Conservation (phyloP, 164 flowering plant genomes). For the Nelumbo lutea region DNA sequence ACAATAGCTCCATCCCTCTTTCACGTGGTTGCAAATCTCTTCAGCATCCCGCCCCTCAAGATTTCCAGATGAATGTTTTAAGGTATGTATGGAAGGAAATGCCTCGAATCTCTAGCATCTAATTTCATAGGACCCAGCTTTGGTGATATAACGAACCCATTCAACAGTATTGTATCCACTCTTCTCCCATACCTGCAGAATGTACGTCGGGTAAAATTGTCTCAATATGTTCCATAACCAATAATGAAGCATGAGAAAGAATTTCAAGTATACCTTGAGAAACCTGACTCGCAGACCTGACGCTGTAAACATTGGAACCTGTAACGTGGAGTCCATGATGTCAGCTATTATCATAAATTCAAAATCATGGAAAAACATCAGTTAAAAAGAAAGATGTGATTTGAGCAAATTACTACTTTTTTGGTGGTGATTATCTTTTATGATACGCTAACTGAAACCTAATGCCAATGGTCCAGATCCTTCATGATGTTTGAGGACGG, state of each 20-base stretch:
- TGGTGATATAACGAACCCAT: conserved; percentile 98
- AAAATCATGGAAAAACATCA: no score
- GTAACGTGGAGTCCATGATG: conserved; percentile 15
- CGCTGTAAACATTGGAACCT: conserved; percentile 99
- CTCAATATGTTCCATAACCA: neutral
- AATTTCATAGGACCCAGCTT: conserved; percentile 97
- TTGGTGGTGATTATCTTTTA: no score
- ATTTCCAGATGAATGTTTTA: neutral
- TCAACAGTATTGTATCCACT: conserved; percentile 98
- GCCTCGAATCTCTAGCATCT: conserved; percentile 54
- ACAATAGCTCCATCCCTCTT: neutral
- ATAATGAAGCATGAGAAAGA: neutral
- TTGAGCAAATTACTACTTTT: no score
- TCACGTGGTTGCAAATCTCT: neutral
- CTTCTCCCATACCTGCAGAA: conserved; percentile 95
- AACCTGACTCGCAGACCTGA: conserved; percentile 96
- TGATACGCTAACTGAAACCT: no score
- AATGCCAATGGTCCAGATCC: no score
- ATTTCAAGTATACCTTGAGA: conserved; percentile 58
- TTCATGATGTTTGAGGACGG: no score
- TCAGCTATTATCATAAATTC: no score
- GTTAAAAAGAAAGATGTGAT: no score
- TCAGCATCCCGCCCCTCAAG: neutral
- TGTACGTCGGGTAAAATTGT: neutral
- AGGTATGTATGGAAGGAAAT: neutral